Evolutionary conservation across 1,284 basidiomycete species (phyloP).

Genomic region (Papiliotrema flavescens): DNA sequence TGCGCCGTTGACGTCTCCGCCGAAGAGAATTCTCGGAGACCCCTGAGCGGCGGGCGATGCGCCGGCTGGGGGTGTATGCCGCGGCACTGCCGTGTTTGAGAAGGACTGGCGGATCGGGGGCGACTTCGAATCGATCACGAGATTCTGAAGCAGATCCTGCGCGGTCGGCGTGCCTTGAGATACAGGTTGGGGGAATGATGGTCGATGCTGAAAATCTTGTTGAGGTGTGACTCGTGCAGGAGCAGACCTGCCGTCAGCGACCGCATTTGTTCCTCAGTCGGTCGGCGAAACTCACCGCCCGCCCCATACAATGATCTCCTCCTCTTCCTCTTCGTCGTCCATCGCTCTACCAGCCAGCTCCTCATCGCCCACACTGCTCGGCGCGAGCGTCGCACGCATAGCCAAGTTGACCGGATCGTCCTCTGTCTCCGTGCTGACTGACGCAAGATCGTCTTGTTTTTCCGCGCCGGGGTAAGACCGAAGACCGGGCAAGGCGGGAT

Average conservation of each 20-base stretch:
- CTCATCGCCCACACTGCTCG: slow-evolving; percentile 52
- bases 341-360: slow-evolving; percentile 5
- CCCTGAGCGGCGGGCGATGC: slow-evolving; percentile 1
- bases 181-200: neutral
- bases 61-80: neutral
- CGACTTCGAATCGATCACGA: slow-evolving; percentile 15
- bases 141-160: slow-evolving; percentile 22
- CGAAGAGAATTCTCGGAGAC: slow-evolving; percentile 22
- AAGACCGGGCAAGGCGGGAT: slow-evolving; percentile 41
- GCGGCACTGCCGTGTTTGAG: neutral
- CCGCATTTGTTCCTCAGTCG: no score
- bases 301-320: slow-evolving; percentile 41
- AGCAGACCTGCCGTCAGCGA: neutral
- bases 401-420: slow-evolving; percentile 77
- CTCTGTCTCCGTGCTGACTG: slow-evolving; percentile 66
- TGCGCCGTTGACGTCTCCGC: slow-evolving; percentile 5
- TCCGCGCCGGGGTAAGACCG: neutral
- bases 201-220: neutral
- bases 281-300: slow-evolving; percentile 15
- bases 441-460: slow-evolving; percentile 55
- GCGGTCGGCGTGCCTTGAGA: slow-evolving; percentile 11
- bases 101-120: neutral
- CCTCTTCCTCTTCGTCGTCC: slow-evolving; percentile 21
- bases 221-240: no score
- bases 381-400: slow-evolving; percentile 61